Conservation (phyloP, 2,329 filamentous ascomycete species). For the Fusarium foetens region DNA sequence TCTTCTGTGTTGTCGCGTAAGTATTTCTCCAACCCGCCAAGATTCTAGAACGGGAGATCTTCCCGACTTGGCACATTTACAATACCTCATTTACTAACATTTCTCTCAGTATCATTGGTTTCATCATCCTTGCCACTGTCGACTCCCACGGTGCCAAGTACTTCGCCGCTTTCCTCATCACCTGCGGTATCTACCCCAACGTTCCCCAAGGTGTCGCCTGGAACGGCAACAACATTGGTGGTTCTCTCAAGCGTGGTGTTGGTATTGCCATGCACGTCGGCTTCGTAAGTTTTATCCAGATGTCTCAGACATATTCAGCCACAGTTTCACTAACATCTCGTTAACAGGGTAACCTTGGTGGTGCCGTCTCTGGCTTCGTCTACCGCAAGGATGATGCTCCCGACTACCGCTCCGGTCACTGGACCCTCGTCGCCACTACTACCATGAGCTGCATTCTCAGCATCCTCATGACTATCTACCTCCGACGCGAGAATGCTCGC, state of each 20-base stretch:
- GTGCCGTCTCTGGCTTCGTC: slow-evolving; percentile 50
- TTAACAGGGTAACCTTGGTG: slow-evolving; percentile 51
- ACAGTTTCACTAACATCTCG: slow-evolving; percentile 28
- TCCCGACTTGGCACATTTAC: slow-evolving; percentile 11
- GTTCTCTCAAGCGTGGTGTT: slow-evolving; percentile 63
- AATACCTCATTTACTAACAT: slow-evolving; percentile 25
- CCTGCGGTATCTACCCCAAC: slow-evolving; percentile 59
- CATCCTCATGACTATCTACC: slow-evolving; percentile 66
- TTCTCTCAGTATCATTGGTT: slow-evolving; percentile 46
- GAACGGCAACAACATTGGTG: slow-evolving; percentile 69
- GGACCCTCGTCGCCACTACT: slow-evolving; percentile 65
- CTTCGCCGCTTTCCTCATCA: slow-evolving; percentile 57
- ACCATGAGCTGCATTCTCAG: slow-evolving; percentile 62
- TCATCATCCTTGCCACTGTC: slow-evolving; percentile 47
- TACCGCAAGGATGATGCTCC: slow-evolving; percentile 57
- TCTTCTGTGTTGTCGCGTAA: slow-evolving; percentile 50
- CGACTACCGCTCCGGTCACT: slow-evolving; percentile 68
- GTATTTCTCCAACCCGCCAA: slow-evolving; percentile 19
- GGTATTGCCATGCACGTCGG: slow-evolving; percentile 67
- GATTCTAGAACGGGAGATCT: slow-evolving; percentile 11
- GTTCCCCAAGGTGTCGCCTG: slow-evolving; percentile 66
- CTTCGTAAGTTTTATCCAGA: slow-evolving; percentile 45
- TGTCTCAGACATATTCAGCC: not conserved
- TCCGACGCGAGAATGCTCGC: slow-evolving; percentile 65
- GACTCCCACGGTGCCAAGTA: slow-evolving; percentile 57